Percentiles rank a stretch among this genome's conserved stretches.
These are phyloP conservation scores for Simplicillium aogashimaense DNA, from an alignment of 2,329 filamentous ascomycete species.

Conservation along the genomic window DNA sequence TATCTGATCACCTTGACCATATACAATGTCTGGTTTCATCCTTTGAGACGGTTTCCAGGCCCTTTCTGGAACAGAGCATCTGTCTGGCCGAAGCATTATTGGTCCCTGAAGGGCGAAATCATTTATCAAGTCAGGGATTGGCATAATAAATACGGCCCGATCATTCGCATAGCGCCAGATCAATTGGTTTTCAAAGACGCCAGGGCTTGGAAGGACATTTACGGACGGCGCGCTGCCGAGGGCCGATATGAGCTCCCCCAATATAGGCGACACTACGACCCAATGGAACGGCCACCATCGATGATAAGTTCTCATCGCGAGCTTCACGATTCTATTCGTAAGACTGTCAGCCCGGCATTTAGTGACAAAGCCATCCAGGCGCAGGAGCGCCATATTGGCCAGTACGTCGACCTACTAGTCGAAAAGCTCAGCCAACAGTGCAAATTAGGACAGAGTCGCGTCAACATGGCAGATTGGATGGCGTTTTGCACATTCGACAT, in stretches of 20 bases:
- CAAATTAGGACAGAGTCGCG: background rate
- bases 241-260: background rate
- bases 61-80: conserved; percentile 2
- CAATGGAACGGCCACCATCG: background rate
- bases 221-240: conserved; percentile 11
- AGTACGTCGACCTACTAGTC: conserved; percentile 12
- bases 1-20: background rate
- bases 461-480: conserved; percentile 1
- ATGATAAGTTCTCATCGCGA: conserved; percentile 7
- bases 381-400: conserved; percentile 13
- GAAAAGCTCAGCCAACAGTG: conserved; percentile 7
- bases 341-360: conserved; percentile 13
- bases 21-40: conserved; percentile 15
- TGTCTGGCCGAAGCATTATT: background rate
- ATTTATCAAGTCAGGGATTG: conserved; percentile 1
- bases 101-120: conserved; percentile 1
- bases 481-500: conserved; percentile 20
- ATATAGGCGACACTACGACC: background rate
- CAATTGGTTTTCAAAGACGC: conserved; percentile 23
- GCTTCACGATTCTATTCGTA: conserved; percentile 9
- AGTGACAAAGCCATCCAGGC: conserved; percentile 13
- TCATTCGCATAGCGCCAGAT: conserved; percentile 26
- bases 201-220: conserved; percentile 25
- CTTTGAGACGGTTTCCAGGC: conserved; percentile 9
- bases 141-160: conserved; percentile 4